These are phyloP conservation scores for Wickerhamomyces bisporus DNA, from an alignment of 805 yeast genomes.

Conservation along the genomic window DNA sequence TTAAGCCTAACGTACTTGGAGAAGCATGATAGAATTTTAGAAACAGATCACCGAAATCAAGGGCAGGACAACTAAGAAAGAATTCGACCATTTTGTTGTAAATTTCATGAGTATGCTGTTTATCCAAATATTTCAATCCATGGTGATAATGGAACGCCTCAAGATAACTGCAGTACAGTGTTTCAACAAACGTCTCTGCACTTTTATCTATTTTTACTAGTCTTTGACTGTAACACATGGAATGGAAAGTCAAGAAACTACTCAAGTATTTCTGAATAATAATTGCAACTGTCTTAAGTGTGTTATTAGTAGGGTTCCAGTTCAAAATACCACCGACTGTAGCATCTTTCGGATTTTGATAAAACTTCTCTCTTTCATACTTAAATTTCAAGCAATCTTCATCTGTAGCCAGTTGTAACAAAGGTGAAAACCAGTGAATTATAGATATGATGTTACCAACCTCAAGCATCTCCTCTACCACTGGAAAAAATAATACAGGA, in stretches of 20 bases:
- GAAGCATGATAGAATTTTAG: neutral
- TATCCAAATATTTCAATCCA: neutral
- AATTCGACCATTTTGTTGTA: conserved; percentile 1
- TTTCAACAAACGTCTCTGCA: neutral
- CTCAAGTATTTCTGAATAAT: no score
- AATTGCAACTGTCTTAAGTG: no score
- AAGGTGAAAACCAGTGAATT: neutral
- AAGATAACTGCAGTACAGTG: neutral
- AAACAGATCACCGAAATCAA: neutral
- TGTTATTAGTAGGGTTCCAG: conserved; percentile 19
- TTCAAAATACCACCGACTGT: conserved; percentile 41
- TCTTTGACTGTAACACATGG: no score
- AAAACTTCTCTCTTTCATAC: neutral
- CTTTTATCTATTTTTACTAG: no score
- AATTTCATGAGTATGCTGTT: neutral
- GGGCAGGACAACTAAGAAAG: neutral
- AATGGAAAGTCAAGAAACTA: no score
- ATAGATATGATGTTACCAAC: neutral
- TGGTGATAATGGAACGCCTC: conserved; percentile 1
- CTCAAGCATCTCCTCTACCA: neutral
- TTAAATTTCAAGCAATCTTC: neutral
- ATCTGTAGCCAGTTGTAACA: neutral
- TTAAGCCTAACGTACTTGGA: neutral
- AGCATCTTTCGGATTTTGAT: conserved; percentile 13
- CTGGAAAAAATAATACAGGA: neutral